A percentile compares a stretch with the other conserved stretches of the same genome.
Evolutionary conservation across 768 basidiomycete species (phyloP).

Genomic region (Boletus sp.): DNA sequence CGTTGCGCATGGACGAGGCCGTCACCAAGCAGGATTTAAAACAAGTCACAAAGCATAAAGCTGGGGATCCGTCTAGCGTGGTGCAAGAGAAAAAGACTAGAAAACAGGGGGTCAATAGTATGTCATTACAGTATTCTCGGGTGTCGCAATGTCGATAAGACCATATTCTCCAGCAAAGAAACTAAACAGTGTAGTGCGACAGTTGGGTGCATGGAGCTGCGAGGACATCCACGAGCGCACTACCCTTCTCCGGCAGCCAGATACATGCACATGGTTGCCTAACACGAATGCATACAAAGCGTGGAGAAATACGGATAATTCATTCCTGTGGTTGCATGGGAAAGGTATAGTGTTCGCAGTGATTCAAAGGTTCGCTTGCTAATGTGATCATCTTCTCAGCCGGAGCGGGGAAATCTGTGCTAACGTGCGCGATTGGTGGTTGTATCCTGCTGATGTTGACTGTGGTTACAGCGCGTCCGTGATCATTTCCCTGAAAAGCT

Average conservation of each 20-base stretch:
- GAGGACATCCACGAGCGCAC: neutral
- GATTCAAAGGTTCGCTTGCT: neutral
- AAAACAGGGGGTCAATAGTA: neutral
- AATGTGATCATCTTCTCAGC: neutral
- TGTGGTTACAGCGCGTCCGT: slow-evolving; percentile 6
- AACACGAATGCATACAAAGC: neutral
- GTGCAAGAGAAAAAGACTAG: neutral
- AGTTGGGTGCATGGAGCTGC: slow-evolving; percentile 5
- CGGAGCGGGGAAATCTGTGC: slow-evolving; percentile 15
- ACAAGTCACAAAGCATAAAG: too few relatives aligned
- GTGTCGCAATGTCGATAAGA: neutral
- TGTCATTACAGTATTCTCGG: neutral
- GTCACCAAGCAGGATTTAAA: too few relatives aligned
- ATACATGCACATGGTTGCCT: slow-evolving; percentile 13
- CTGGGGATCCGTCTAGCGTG: neutral
- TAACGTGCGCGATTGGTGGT: neutral
- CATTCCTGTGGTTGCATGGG: slow-evolving; percentile 14
- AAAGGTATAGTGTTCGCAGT: slow-evolving; percentile 1
- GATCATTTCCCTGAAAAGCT: slow-evolving; percentile 1
- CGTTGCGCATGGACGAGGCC: neutral
- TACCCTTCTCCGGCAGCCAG: neutral
- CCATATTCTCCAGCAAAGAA: neutral
- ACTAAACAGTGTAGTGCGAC: neutral
- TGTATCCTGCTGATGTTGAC: neutral
- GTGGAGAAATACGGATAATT: neutral